Evolutionary conservation across 345 rosid species (phyloP).

Genomic region (Eucalyptus albens): DNA sequence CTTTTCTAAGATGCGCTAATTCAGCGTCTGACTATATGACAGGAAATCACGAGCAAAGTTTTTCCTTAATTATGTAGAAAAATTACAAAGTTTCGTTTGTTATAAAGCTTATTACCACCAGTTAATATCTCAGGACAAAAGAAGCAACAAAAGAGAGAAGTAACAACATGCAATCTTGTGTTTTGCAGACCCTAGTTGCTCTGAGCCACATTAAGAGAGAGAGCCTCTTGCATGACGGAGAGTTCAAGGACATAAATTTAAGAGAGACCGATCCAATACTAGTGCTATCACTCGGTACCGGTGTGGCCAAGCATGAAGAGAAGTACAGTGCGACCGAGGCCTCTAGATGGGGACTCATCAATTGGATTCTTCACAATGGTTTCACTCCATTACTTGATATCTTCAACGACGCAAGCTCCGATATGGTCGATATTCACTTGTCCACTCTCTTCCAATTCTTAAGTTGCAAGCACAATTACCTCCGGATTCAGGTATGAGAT

Average conservation of each 20-base stretch:
- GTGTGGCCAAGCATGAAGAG: not conserved
- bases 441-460: not conserved
- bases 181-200: not conserved
- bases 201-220: not conserved
- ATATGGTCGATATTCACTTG: not conserved
- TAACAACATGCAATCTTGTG: not conserved
- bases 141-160: not conserved
- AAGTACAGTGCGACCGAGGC: constrained; percentile 7
- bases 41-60: not conserved
- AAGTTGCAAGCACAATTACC: not conserved
- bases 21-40: not conserved
- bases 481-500: not conserved
- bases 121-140: not conserved
- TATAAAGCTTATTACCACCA: not conserved
- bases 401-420: not conserved
- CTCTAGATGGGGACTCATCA: constrained; percentile 4
- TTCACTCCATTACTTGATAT: not conserved
- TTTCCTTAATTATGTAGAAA: not conserved
- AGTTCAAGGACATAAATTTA: not conserved
- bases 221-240: not conserved
- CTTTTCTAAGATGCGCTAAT: not conserved
- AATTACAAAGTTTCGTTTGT: not conserved
- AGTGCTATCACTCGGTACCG: constrained; percentile 1
- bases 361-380: not conserved
- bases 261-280: not conserved